These are phyloP conservation scores for Mikania micrantha DNA, from an alignment of 129 eudicot genomes.

Conservation along the genomic window DNA sequence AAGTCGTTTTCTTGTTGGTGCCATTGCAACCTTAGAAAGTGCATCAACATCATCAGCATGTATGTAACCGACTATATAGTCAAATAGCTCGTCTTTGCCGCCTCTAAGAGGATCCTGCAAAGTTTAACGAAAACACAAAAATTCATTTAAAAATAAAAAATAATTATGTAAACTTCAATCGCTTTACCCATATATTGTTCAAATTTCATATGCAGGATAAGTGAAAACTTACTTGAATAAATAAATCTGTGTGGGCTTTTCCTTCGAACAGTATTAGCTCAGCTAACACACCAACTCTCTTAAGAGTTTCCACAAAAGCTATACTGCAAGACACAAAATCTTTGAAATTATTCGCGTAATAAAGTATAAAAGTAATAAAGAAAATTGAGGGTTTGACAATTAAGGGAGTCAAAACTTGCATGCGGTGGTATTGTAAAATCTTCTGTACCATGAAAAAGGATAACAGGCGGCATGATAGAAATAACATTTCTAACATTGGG, in stretches of 20 bases:
- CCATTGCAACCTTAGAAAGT: slow-evolving; percentile 71
- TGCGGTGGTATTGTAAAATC: slow-evolving; percentile 61
- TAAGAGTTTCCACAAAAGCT: slow-evolving; percentile 55
- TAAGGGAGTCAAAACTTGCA: slow-evolving; percentile 46
- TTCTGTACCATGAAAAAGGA: slow-evolving; percentile 75
- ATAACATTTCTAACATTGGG: slow-evolving; percentile 32
- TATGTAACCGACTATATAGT: slow-evolving; percentile 51
- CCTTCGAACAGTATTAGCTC: slow-evolving; percentile 62
- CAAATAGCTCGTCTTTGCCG: slow-evolving; percentile 80
- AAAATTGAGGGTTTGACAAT: neutral
- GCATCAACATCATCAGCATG: slow-evolving; percentile 74
- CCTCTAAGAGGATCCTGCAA: slow-evolving; percentile 87
- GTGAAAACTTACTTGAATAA: slow-evolving; percentile 53
- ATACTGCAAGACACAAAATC: slow-evolving; percentile 34
- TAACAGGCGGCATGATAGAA: slow-evolving; percentile 51
- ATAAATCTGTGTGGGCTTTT: slow-evolving; percentile 74
- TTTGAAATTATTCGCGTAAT: neutral
- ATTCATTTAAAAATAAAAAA: neutral
- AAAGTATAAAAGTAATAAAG: neutral
- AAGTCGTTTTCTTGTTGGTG: slow-evolving; percentile 71
- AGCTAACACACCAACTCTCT: slow-evolving; percentile 46
- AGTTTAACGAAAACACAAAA: neutral
- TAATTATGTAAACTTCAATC: neutral
- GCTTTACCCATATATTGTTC: neutral
- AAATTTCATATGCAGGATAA: neutral